Evolutionary conservation across 306 rosid genomes (phyloP).

Genomic region (Corylus heterophylla): DNA sequence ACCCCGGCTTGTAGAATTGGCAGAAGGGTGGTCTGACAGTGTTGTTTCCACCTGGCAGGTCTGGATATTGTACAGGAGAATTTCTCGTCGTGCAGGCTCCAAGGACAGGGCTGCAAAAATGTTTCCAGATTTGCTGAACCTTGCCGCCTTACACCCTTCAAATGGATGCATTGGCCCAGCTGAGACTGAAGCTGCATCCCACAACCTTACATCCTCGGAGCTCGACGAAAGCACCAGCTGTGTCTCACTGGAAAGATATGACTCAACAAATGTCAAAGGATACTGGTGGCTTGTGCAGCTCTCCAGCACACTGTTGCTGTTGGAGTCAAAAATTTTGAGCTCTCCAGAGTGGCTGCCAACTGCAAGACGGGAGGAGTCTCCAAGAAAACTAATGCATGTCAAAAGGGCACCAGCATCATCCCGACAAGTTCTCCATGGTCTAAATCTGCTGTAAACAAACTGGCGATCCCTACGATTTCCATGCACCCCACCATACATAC

Average conservation of each 20-base stretch:
- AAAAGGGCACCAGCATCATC: conserved; percentile 79
- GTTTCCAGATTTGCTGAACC: conserved; percentile 80
- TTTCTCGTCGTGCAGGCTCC: conserved; percentile 72
- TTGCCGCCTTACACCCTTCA: conserved; percentile 95
- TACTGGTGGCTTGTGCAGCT: conserved; percentile 81
- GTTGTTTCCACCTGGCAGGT: conserved; percentile 60
- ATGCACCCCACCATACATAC: conserved; percentile 81
- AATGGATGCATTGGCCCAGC: conserved; percentile 80
- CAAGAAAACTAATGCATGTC: conserved; percentile 84
- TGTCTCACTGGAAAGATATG: conserved; percentile 68
- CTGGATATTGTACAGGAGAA: conserved; percentile 77
- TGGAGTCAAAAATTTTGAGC: conserved; percentile 78
- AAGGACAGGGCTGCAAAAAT: conserved; percentile 76
- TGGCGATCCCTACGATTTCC: conserved; percentile 96
- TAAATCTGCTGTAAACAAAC: conserved; percentile 90
- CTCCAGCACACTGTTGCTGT: conserved; percentile 71
- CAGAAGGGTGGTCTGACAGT: conserved; percentile 58
- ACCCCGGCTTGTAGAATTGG: conserved; percentile 69
- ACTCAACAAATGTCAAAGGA: conserved; percentile 81
- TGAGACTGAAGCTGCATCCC: conserved; percentile 78
- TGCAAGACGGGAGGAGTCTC: conserved; percentile 82
- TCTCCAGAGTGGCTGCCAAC: conserved; percentile 93
- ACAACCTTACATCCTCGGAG: conserved; percentile 77
- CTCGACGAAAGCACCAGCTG: conserved; percentile 89
- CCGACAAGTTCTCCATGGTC: conserved; percentile 96